Percentiles rank a stretch among this genome's conserved stretches.
Evolutionary conservation across 805 yeast genomes (phyloP).

Genomic region (Candida tibetensis): DNA sequence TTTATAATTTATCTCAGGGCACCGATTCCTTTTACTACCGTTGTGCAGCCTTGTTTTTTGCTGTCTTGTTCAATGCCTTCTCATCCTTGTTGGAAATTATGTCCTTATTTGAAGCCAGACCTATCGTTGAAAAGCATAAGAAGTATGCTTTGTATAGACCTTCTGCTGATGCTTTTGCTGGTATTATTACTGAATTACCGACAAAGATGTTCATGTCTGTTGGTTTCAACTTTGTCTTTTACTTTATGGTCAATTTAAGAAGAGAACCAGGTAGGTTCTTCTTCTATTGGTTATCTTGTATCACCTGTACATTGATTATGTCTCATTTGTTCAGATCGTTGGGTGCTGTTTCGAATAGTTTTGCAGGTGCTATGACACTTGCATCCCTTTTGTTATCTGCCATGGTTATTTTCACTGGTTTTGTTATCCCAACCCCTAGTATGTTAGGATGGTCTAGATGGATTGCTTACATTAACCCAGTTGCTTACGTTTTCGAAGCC

Average conservation of each 20-base stretch:
- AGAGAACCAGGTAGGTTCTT: conserved; percentile 54
- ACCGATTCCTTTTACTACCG: conserved; percentile 53
- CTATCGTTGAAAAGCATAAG: conserved; percentile 58
- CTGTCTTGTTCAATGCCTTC: conserved; percentile 60
- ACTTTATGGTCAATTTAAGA: conserved; percentile 53
- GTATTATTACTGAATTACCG: conserved; percentile 57
- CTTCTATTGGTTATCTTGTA: conserved; percentile 46
- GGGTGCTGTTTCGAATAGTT: conserved; percentile 41
- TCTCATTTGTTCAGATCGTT: conserved; percentile 45
- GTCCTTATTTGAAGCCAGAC: conserved; percentile 52
- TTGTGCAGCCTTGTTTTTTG: conserved; percentile 66
- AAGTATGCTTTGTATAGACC: conserved; percentile 58
- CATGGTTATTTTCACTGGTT: conserved; percentile 54
- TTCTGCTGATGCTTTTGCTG: conserved; percentile 62
- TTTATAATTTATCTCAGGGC: conserved; percentile 45
- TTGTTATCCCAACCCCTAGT: conserved; percentile 39
- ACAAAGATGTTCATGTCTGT: conserved; percentile 44
- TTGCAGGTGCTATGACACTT: conserved; percentile 45
- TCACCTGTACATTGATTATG: conserved; percentile 48
- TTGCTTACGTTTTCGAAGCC: conserved; percentile 47
- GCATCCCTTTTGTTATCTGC: conserved; percentile 47
- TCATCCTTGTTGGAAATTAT: conserved; percentile 58
- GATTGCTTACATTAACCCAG: conserved; percentile 43
- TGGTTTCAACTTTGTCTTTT: conserved; percentile 48
- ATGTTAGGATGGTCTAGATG: conserved; percentile 61